phyloP scores from a whole-genome alignment of 1,284 basidiomycete genomes.

The Apiotrichum gamsii region DNA sequence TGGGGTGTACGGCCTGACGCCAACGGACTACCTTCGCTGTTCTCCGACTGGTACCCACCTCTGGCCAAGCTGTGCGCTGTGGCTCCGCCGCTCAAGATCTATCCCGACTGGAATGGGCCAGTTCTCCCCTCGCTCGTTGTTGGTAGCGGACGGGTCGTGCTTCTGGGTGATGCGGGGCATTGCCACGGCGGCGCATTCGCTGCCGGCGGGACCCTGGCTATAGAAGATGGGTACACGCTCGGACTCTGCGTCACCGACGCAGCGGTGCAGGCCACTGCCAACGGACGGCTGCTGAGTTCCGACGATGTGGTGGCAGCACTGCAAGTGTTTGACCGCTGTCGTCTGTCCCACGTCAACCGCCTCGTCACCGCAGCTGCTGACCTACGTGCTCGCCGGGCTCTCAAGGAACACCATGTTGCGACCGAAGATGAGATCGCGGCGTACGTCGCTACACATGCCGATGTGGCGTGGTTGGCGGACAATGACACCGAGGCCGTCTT shows the following conservation, averaged over 20 bases:
- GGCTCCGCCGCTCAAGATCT: slow-evolving; percentile 2
- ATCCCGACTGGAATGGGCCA: slow-evolving; percentile 15
- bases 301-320: not conserved
- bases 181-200: slow-evolving; percentile 17
- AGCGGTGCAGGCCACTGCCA: not conserved
- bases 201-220: slow-evolving; percentile 14
- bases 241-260: slow-evolving; percentile 5
- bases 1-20: not conserved
- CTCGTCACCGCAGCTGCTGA: slow-evolving; percentile 1
- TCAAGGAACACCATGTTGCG: not conserved
- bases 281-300: no score
- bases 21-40: slow-evolving; percentile 1
- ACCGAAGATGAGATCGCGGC: slow-evolving; percentile 3
- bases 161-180: slow-evolving; percentile 17
- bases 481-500: slow-evolving; percentile 7
- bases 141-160: slow-evolving; percentile 5
- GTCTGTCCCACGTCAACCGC: slow-evolving; percentile 2
- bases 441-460: not conserved
- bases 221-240: slow-evolving; percentile 16
- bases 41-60: slow-evolving; percentile 14
- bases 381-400: not conserved
- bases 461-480: slow-evolving; percentile 7
- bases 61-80: slow-evolving; percentile 5
- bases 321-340: slow-evolving; percentile 1
- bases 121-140: slow-evolving; percentile 5